Evolutionary conservation across 2,329 filamentous ascomycete species (phyloP).

Genomic region (Trichoderma citrinoviride): DNA sequence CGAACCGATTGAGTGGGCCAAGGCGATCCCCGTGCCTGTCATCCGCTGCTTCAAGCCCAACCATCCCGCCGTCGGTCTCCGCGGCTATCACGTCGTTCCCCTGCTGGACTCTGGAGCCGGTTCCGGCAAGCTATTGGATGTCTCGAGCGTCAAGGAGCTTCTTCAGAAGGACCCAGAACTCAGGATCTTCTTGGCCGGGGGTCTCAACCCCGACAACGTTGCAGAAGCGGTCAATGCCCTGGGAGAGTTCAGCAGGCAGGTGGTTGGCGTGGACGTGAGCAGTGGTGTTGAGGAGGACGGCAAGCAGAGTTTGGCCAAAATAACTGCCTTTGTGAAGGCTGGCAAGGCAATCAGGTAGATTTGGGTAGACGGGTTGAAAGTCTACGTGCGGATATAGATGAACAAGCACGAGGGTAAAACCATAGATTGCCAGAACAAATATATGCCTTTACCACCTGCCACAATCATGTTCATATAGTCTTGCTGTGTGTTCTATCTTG

Average conservation of each 20-base stretch:
- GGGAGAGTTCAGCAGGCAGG: slow-evolving; percentile 57
- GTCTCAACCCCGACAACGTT: slow-evolving; percentile 78
- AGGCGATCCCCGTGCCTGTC: slow-evolving; percentile 85
- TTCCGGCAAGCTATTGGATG: slow-evolving; percentile 74
- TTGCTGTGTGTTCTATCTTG: neutral
- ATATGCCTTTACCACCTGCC: neutral
- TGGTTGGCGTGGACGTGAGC: slow-evolving; percentile 87
- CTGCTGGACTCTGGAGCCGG: slow-evolving; percentile 85
- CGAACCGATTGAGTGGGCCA: slow-evolving; percentile 90
- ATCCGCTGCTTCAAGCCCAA: slow-evolving; percentile 79
- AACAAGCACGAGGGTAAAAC: neutral
- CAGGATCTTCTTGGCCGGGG: slow-evolving; percentile 78
- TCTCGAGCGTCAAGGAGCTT: slow-evolving; percentile 63
- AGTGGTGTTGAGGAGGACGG: slow-evolving; percentile 88
- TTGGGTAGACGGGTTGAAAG: neutral
- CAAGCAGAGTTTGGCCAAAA: slow-evolving; percentile 76
- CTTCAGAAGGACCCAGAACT: slow-evolving; percentile 69
- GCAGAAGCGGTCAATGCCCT: slow-evolving; percentile 60
- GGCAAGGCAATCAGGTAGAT: slow-evolving; percentile 60
- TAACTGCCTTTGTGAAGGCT: slow-evolving; percentile 72
- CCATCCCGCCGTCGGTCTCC: slow-evolving; percentile 66
- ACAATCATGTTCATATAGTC: neutral
- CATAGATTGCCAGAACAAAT: neutral
- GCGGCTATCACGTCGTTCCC: slow-evolving; percentile 80
- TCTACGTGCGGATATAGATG: neutral